A percentile compares a stretch with the other conserved stretches of the same genome.
Conservation (phyloP, 2,329 filamentous ascomycete species). For the Volutella citrinella region DNA sequence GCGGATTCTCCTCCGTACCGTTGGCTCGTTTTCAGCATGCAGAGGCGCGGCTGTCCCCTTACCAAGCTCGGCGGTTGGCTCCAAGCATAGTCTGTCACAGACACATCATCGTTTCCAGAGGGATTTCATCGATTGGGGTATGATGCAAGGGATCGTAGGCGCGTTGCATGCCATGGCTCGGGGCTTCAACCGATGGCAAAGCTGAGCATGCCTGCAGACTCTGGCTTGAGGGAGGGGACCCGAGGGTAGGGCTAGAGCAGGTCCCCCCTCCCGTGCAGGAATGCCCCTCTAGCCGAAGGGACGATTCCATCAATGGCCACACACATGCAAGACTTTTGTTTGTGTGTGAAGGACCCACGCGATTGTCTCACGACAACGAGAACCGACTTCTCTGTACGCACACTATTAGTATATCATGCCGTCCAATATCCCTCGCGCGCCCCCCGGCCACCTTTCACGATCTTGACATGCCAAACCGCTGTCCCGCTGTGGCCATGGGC, state of each 20-base stretch:
- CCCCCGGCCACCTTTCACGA: too few relatives aligned
- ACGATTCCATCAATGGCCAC: constrained; percentile 15
- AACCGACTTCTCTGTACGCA: constrained; percentile 18
- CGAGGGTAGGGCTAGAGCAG: too few relatives aligned
- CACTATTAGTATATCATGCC: constrained; percentile 28
- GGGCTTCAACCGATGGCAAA: constrained; percentile 16
- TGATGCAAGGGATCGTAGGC: constrained; percentile 22
- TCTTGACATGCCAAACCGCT: too few relatives aligned
- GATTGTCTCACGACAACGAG: constrained; percentile 21
- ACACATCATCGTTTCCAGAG: too few relatives aligned
- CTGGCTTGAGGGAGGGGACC: constrained; percentile 20
- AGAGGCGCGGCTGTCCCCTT: too few relatives aligned
- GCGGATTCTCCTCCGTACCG: too few relatives aligned
- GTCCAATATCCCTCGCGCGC: constrained; percentile 24
- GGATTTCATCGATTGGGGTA: constrained; percentile 7
- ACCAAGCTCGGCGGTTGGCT: too few relatives aligned
- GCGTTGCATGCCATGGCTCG: constrained; percentile 21
- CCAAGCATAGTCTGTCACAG: too few relatives aligned
- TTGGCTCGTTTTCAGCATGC: too few relatives aligned
- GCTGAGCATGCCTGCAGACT: constrained; percentile 18
- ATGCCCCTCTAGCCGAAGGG: constrained; percentile 27
- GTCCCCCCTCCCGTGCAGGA: constrained; percentile 22
- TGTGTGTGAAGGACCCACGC: constrained; percentile 22
- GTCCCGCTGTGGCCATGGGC: too few relatives aligned
- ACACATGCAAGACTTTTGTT: constrained; percentile 17